Evolutionary conservation across 257 asterid species (phyloP), one percentile per base, ranked within the genome.

Genomic region (Osmanthus fragrans): DNA sequence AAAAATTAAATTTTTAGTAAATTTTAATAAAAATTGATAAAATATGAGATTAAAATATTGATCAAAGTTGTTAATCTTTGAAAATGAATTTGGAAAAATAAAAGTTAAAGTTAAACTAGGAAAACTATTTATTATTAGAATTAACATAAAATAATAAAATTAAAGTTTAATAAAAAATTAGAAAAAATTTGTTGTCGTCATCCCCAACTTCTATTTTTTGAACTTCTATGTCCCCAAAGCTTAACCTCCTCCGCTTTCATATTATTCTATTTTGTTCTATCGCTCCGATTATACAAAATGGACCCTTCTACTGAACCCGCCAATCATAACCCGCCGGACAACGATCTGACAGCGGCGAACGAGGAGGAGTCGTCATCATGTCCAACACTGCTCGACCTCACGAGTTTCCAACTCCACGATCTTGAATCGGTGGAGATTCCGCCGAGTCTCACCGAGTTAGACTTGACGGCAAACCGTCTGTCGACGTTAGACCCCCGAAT

Each of bases 381-480:
- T 5, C 70, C 77, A 18, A 73, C 73, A 3, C 33, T 85, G 45
- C 85, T 96, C 36, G 99, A 96, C 87, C 97, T 96, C 63, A 86
- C 96, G 69, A 87, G 99, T 85, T 90, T 80, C 81, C 99, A 96
- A 89, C 93, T 96, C 47, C 98, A 83, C 79, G 97, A 92, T 87
- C 96, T 93, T 72, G 93, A 80, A 54, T 86, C 96, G 40, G 89
- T 96, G 71, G 97, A 90, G 75, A 86, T 96, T 66, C 94, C 92
- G 11, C 80, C 86, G 72, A 76, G 75, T 82, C 92, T 93, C 51
- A 75, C 82, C 72, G 98, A 93, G 84, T 79, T 96, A 42, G 98
- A 96, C 90, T 86, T 96, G n/a, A 96, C 97, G 72, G 94, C 97
- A 3, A 96, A 93, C 75, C 96, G 98, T 21, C 82, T 96, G 81